phyloP scores from a whole-genome alignment of 805 yeast genomes.

The Nakazawaea laoshanensis region DNA sequence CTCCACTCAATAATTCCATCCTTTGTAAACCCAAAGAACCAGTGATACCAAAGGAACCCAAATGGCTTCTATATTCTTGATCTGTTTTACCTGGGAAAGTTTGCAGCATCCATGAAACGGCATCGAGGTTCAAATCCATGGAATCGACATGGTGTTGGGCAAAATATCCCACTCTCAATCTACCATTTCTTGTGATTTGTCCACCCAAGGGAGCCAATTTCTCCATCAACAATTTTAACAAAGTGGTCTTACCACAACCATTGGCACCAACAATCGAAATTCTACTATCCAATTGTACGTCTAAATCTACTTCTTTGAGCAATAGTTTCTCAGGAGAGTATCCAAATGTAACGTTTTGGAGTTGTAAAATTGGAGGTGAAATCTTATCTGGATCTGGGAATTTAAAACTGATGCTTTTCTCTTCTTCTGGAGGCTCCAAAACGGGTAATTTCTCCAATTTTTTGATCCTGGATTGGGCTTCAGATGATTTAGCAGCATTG shows the following conservation, averaged over 20 bases:
- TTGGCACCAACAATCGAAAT: conserved; percentile 98
- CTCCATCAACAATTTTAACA: conserved; percentile 81
- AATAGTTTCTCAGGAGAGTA: conserved; percentile 60
- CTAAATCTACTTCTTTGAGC: conserved; percentile 72
- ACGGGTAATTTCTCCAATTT: conserved; percentile 91
- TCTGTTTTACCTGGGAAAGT: conserved; percentile 89
- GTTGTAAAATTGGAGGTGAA: conserved; percentile 89
- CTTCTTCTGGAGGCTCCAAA: conserved; percentile 92
- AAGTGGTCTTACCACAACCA: conserved; percentile 98
- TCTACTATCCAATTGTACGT: conserved; percentile 89
- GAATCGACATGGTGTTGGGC: conserved; percentile 98
- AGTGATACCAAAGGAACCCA: conserved; percentile 95
- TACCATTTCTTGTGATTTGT: conserved; percentile 66
- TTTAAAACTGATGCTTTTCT: conserved; percentile 71
- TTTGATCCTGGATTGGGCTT: conserved; percentile 96
- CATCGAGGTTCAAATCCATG: conserved; percentile 81
- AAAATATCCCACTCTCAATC: conserved; percentile 90
- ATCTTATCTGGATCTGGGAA: conserved; percentile 93
- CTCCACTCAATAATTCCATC: conserved; percentile 87
- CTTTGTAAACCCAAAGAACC: conserved; percentile 90
- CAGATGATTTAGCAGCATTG: conserved; percentile 95
- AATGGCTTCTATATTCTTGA: conserved; percentile 93
- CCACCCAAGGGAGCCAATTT: conserved; percentile 70
- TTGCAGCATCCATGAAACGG: conserved; percentile 90
- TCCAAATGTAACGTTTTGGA: conserved; percentile 82